Percentiles rank a stretch among this genome's conserved stretches.
Evolutionary conservation across 2,329 filamentous ascomycete species (phyloP).

Genomic region (Colletotrichum caudatum): DNA sequence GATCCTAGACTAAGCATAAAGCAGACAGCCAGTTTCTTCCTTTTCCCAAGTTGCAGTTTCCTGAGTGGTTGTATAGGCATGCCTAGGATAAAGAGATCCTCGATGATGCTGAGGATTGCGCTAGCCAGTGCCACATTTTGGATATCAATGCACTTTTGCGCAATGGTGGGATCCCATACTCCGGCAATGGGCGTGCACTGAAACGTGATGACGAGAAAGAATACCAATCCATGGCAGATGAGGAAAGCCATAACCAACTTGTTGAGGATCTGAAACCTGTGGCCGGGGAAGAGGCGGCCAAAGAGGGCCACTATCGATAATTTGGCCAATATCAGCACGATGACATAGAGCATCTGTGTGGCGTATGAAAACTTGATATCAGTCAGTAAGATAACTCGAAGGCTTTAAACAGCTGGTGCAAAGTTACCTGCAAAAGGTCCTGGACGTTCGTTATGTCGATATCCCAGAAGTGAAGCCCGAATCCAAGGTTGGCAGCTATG

Average conservation of each 20-base stretch:
- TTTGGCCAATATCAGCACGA: constrained; percentile 44
- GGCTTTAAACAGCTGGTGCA: rapidly evolving
- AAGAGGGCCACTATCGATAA: constrained; percentile 45
- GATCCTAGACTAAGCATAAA: constrained; percentile 42
- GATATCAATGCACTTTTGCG: constrained; percentile 33
- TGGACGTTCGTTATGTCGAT: constrained; percentile 36
- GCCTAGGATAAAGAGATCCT: constrained; percentile 38
- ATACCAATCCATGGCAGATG: constrained; percentile 41
- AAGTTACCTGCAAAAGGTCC: constrained; percentile 26
- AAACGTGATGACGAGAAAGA: constrained; percentile 44
- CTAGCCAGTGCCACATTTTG: constrained; percentile 34
- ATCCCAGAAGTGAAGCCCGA: constrained; percentile 46
- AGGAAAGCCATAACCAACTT: constrained; percentile 34
- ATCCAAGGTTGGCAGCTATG: constrained; percentile 33
- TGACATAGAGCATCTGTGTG: constrained; percentile 44
- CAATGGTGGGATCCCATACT: constrained; percentile 40
- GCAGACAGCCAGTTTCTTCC: constrained; percentile 40
- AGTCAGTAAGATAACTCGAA: background rate
- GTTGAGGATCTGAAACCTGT: constrained; percentile 40
- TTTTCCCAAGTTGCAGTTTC: constrained; percentile 25
- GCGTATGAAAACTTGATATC: constrained; percentile 36
- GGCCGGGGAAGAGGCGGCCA: constrained; percentile 42
- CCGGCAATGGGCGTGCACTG: constrained; percentile 41
- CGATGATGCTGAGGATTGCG: constrained; percentile 40
- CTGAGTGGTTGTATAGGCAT: constrained; percentile 40